A percentile compares a stretch with the other conserved stretches of the same genome.
phyloP scores from a whole-genome alignment of 257 asterid genomes.

The Osmanthus fragrans region DNA sequence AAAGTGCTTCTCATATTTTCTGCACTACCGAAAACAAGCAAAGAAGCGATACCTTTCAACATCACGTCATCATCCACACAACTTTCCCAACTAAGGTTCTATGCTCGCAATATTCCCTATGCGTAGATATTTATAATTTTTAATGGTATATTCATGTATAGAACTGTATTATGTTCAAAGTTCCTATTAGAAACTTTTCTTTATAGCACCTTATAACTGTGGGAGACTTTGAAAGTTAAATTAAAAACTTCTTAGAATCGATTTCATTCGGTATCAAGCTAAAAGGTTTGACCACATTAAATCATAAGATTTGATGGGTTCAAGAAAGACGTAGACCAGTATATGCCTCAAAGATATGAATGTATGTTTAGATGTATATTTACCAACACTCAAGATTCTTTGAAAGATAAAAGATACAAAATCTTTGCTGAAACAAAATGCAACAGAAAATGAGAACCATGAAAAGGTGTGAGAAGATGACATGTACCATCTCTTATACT shows the following conservation, averaged over 20 bases:
- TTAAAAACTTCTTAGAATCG: not conserved
- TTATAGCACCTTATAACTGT: not conserved
- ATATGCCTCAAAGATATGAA: not conserved
- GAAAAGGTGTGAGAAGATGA: not conserved
- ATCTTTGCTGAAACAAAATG: not conserved
- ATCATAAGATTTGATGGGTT: not conserved
- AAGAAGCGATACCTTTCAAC: not conserved
- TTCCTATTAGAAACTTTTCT: too few relatives aligned
- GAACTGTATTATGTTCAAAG: not conserved
- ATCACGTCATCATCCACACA: not conserved
- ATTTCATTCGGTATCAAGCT: not conserved
- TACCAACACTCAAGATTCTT: too few relatives aligned
- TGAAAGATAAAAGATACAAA: not conserved
- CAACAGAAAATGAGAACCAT: not conserved
- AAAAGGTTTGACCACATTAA: too few relatives aligned
- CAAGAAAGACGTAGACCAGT: not conserved
- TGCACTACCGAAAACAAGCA: not conserved
- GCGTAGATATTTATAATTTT: not conserved
- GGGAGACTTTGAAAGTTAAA: not conserved
- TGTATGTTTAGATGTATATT: not conserved
- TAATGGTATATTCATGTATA: not conserved
- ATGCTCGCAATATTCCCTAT: not conserved
- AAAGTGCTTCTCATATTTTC: not conserved
- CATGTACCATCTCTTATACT: slow-evolving; percentile 37
- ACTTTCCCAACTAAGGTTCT: not conserved